Base-by-base conservation (phyloP, 768 basidiomycete species). In the Amanita subjunquillea region DNA sequence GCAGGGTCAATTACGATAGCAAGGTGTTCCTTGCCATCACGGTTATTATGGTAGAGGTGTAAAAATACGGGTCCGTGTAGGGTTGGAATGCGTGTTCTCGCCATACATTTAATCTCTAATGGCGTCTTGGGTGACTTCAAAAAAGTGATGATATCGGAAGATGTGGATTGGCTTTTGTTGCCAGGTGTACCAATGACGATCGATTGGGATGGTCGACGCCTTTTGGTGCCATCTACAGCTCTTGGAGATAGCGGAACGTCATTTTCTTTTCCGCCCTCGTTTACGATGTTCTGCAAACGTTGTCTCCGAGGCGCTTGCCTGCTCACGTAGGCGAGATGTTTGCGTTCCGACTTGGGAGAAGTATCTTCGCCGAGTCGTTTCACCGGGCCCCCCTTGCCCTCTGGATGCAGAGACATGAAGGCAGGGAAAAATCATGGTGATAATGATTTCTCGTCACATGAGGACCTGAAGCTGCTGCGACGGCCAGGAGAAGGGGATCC, bases 1-100 rank as follows among this genome's bases (percentile, higher is more conserved):
- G 85, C 87, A 20, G 91, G 79, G 66, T 98, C 96, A 50, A 94
- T 78, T 55, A 99, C 93, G 54, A 99, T 81, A 0, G 95, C 95
- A 15, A 99, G 79, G 64, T 99, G 96, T 62, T 99, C 96, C 67
- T 98, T 98, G 64, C 65, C 72, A 69, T 98, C 96, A 50, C 76
- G 80, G 60, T 85, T 88, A 65, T 96, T 98, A 67, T 92, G 91
- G 70, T 98, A 98, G 50, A 98, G 71, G 61, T 98, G 92, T 8
- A 98, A 76, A 70, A 97, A 97, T 15, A 85, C 82, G 10, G 89
- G 83, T 4, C 94, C 95, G 60, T 98, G 91, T 0, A 91, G 90
- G 0, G 96, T 99, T 39, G 96, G 96, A 65, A 98, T 90, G 53
- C 96, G 87, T 3, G 96, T 97, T 53, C 96, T 87, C 10, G 92